A percentile compares a stretch with the other conserved stretches of the same genome.
phyloP scores from a whole-genome alignment of 106 monocot genomes.

The Triglochin maritima region DNA sequence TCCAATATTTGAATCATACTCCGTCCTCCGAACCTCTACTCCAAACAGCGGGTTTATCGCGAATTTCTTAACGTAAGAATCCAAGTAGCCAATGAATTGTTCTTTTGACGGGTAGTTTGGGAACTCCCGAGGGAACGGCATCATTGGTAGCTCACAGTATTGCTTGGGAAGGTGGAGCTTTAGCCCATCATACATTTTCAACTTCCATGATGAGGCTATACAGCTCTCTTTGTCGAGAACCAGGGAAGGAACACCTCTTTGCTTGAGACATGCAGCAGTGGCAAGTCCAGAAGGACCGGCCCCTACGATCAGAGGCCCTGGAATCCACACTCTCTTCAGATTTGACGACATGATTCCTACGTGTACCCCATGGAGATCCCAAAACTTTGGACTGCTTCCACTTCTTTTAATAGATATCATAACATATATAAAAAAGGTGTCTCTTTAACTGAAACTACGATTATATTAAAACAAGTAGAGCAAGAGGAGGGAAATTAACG shows the following conservation, averaged over 20 bases:
- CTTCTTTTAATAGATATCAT: conserved; percentile 1
- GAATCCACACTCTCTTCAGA: conserved; percentile 41
- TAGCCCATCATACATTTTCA: conserved; percentile 60
- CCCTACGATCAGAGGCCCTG: conserved; percentile 69
- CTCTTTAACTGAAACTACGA: background rate
- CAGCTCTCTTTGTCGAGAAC: conserved; percentile 61
- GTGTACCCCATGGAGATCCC: conserved; percentile 10
- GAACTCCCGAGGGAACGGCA: conserved; percentile 50
- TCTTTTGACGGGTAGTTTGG: conserved; percentile 58
- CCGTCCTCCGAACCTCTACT: conserved; percentile 34
- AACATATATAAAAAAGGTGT: background rate
- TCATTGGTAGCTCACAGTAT: conserved; percentile 62
- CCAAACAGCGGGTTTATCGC: conserved; percentile 37
- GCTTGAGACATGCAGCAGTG: conserved; percentile 53
- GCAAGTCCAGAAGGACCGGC: conserved; percentile 79
- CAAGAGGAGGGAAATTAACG: too few species aligned
- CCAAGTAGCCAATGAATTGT: conserved; percentile 70
- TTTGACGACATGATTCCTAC: conserved; percentile 3
- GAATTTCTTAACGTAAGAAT: conserved; percentile 41
- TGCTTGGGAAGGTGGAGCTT: conserved; percentile 76
- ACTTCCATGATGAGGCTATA: conserved; percentile 59
- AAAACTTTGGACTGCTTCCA: background rate
- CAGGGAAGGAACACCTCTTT: conserved; percentile 53
- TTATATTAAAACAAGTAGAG: too few species aligned
- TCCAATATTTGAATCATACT: conserved; percentile 32